A percentile compares a stretch with the other conserved stretches of the same genome.
Conservation (phyloP, 176 grass and related monocot genomes). For the Areca catechu region DNA sequence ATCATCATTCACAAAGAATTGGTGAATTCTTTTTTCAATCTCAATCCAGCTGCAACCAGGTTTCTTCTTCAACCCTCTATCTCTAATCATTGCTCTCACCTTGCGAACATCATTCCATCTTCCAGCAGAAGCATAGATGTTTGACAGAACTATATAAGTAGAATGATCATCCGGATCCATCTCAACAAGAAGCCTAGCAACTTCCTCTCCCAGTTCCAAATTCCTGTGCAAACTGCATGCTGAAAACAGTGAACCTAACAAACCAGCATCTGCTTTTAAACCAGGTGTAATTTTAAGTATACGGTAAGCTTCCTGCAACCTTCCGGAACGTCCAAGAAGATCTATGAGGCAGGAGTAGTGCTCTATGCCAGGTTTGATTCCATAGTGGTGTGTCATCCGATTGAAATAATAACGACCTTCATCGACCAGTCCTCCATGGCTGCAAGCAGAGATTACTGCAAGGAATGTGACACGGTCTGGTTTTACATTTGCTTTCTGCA, state of each 20-base stretch:
- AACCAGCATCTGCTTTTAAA: conserved; percentile 9
- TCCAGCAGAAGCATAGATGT: conserved; percentile 18
- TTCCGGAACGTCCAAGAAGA: conserved; percentile 21
- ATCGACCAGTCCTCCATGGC: conserved; percentile 21
- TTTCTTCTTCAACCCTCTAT: conserved; percentile 23
- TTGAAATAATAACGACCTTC: conserved; percentile 16
- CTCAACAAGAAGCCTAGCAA: conserved; percentile 17
- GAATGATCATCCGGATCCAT: conserved; percentile 25
- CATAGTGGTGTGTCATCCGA: conserved; percentile 6
- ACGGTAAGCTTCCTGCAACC: conserved; percentile 5
- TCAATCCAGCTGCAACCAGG: conserved; percentile 32
- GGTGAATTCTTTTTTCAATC: conserved; percentile 10
- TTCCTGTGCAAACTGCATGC: conserved; percentile 19
- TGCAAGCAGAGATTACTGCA: conserved; percentile 15
- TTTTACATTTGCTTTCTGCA: conserved; percentile 13
- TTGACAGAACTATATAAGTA: conserved; percentile 11
- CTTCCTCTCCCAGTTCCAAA: conserved; percentile 11
- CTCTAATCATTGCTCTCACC: conserved; percentile 4
- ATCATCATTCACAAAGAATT: conserved; percentile 25
- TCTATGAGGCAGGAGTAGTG: conserved; percentile 26
- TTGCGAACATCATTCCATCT: conserved; percentile 16
- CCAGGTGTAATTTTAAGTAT: conserved; percentile 9
- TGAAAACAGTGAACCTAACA: conserved; percentile 15
- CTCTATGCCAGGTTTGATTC: conserved; percentile 17
- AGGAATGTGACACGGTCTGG: conserved; percentile 24